phyloP scores from a whole-genome alignment of 306 rosid species.

The Vigna reflexopilosa region DNA sequence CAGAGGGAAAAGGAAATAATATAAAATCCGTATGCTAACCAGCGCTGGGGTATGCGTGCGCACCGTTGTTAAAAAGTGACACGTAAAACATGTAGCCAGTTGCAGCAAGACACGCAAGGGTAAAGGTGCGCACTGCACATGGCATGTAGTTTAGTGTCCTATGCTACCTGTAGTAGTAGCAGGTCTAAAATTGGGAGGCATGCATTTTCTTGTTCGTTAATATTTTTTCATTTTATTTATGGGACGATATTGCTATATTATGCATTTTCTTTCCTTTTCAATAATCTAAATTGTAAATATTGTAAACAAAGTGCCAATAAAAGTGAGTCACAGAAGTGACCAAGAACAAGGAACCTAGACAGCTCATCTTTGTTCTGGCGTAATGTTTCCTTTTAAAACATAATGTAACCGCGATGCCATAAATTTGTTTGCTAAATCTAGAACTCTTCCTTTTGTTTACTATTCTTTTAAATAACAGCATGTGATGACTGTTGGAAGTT shows the following conservation, averaged over 20 bases:
- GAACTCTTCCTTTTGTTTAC: not conserved
- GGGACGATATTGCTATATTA: no score
- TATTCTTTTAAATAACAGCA: conserved; percentile 1
- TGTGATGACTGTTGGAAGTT: conserved; percentile 16
- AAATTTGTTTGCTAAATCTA: not conserved
- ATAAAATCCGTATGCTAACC: not conserved
- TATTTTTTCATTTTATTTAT: no score
- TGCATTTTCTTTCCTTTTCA: no score
- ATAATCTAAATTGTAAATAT: no score
- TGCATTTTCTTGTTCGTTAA: not conserved
- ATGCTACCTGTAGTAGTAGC: not conserved
- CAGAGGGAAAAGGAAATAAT: conserved; percentile 31
- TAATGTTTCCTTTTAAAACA: not conserved
- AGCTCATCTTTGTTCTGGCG: not conserved
- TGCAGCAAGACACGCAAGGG: conserved; percentile 36
- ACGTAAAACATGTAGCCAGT: conserved; percentile 30
- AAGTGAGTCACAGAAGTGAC: not conserved
- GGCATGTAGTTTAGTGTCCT: not conserved
- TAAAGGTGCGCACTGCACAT: conserved; percentile 4
- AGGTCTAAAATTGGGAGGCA: not conserved
- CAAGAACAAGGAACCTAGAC: conserved; percentile 12
- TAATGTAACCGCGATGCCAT: not conserved
- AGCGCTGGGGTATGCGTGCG: not conserved
- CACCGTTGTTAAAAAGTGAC: conserved; percentile 22
- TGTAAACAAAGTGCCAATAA: not conserved